Evolutionary conservation across 164 flowering plant species (phyloP), one percentile per base, ranked within the genome.

Genomic region (Sextonia rubra): DNA sequence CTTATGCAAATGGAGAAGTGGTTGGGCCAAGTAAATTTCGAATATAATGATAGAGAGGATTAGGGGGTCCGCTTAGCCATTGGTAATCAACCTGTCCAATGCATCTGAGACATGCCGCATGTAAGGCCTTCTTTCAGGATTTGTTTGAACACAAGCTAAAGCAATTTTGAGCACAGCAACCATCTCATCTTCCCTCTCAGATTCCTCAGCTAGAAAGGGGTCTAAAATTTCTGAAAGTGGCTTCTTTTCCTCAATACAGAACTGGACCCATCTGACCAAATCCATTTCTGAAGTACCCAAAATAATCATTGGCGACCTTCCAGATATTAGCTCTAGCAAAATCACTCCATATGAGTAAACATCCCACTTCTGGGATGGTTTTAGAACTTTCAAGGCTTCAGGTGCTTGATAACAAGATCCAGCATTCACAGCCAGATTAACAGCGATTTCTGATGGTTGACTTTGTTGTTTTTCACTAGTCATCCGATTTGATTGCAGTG

Each of bases 361-460:
- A 75, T 95, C 99, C 97, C 99, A 95, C 65, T 91, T 93, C 73
- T 95, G 99, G 7, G 99, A 95, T 17, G 97, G 97, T 77, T 95
- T 95, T 71, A 89, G 85, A 60, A 82, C 81, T 77, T 89, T 91
- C 30, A 89, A 71, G 2, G 90, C 89, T 82, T 95, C 99, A 1
- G 99, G 98, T 29, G 99, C 99, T 78, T 88, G 97, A 76, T 91
- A 95, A 70, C 69, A 78, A 15, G 89, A 82, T 18, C 80, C 81
- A 25, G 82, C 26, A 56, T 69, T 85, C 24, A 77, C 12, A 18
- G 69, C 8, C 12, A 66, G 29, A 72, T 65, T 55, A 55, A 26
- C 63, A 64, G 75, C 61, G 55, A 79, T 77, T 71, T 91, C 95
- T 7, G 90, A 82, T 60, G 88, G 68, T 47, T 83, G 75, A 64